Conservation (phyloP, 495 filamentous ascomycete species). For the Baudoinia panamericana region DNA sequence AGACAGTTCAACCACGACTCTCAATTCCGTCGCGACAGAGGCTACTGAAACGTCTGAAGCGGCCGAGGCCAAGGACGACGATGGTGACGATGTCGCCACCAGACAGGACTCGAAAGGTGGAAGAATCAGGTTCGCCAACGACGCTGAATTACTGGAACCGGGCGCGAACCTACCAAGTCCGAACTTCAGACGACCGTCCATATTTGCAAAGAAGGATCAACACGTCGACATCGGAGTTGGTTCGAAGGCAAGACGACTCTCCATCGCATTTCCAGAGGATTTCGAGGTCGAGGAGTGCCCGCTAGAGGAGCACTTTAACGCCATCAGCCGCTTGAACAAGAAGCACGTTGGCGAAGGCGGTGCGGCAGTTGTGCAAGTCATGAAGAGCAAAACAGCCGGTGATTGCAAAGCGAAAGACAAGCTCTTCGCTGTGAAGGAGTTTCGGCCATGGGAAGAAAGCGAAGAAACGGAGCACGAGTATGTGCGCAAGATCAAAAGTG, state of each 20-base stretch:
- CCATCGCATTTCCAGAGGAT: constrained; percentile 5
- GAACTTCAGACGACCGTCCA: constrained; percentile 13
- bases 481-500: constrained; percentile 65
- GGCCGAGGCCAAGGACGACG: too few relatives aligned
- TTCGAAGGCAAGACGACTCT: constrained; percentile 14
- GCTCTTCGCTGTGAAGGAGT: constrained; percentile 66
- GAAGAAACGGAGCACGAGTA: constrained; percentile 51
- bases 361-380: constrained; percentile 57
- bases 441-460: constrained; percentile 46
- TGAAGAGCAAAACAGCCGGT: constrained; percentile 37
- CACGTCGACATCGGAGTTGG: constrained; percentile 15
- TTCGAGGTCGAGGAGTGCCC: constrained; percentile 14
- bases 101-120: too few relatives aligned
- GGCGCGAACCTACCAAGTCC: not conserved
- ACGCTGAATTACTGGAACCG: too few relatives aligned
- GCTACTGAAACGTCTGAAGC: too few relatives aligned
- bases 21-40: too few relatives aligned
- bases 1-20: too few relatives aligned
- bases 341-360: constrained; percentile 51
- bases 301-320: constrained; percentile 35
- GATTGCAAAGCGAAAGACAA: constrained; percentile 38
- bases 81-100: too few relatives aligned
- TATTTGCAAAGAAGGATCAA: constrained; percentile 5
- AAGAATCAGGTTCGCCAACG: too few relatives aligned
- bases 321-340: constrained; percentile 17